Conservation (phyloP, 2,329 filamentous ascomycete species). For the Elsinoe batatas region DNA sequence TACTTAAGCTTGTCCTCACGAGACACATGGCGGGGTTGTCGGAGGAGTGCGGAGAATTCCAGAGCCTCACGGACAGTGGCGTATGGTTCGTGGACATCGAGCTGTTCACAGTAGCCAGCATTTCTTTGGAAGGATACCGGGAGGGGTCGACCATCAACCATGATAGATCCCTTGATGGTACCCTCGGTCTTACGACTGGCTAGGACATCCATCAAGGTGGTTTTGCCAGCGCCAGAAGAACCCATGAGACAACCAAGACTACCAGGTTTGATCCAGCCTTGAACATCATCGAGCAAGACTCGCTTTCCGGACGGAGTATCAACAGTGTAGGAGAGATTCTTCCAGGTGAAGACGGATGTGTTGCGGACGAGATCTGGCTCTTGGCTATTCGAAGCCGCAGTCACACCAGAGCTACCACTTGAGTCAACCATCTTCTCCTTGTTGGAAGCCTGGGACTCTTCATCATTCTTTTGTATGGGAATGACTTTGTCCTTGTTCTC, state of each 20-base stretch:
- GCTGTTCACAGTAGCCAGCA: constrained; percentile 51
- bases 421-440: constrained; percentile 9
- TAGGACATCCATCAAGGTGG: constrained; percentile 30
- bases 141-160: constrained; percentile 34
- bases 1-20: constrained; percentile 56
- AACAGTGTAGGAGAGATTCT: constrained; percentile 71
- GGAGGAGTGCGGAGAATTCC: constrained; percentile 54
- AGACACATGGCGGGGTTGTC: constrained; percentile 49
- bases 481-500: constrained; percentile 40
- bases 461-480: constrained; percentile 41
- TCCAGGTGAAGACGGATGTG: constrained; percentile 58
- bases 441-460: constrained; percentile 17
- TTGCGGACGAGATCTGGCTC: constrained; percentile 17
- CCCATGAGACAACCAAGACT: constrained; percentile 74
- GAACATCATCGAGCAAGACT: constrained; percentile 48
- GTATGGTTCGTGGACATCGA: constrained; percentile 57
- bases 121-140: constrained; percentile 41
- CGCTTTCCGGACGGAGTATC: constrained; percentile 36
- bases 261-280: constrained; percentile 67
- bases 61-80: constrained; percentile 58
- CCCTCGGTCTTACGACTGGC: constrained; percentile 38
- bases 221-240: constrained; percentile 51
- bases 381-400: not conserved
- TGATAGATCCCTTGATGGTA: constrained; percentile 35
- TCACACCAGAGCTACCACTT: not conserved